A percentile compares a stretch with the other conserved stretches of the same genome.
Evolutionary conservation across 2,329 filamentous ascomycete genomes (phyloP).

Genomic region (Scopulariopsis brevicaulis): DNA sequence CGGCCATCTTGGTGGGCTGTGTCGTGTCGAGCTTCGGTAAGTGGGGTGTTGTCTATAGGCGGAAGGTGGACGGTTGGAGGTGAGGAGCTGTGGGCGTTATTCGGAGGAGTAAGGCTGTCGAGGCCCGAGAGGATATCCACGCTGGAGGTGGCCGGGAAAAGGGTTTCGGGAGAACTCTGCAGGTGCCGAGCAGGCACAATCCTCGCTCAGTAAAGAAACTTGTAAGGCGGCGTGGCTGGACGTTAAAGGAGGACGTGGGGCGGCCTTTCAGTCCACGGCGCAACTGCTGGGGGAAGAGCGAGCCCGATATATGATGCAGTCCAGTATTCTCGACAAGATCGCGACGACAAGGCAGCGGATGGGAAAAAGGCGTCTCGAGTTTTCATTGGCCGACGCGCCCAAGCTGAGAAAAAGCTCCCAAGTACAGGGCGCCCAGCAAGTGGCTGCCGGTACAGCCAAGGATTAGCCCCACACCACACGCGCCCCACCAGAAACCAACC

Average conservation of each 20-base stretch:
- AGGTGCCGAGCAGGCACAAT: neutral
- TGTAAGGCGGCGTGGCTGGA: neutral
- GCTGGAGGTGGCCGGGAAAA: neutral
- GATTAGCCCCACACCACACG: neutral
- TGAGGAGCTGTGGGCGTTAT: neutral
- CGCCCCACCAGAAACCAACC: neutral
- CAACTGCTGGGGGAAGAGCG: neutral
- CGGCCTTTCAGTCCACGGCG: neutral
- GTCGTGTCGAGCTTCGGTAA: neutral
- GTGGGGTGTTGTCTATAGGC: neutral
- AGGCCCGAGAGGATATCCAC: neutral
- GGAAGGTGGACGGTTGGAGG: neutral
- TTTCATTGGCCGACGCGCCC: neutral
- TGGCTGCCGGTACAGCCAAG: neutral
- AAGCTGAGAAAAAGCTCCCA: neutral
- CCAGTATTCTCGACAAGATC: neutral
- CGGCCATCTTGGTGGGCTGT: slow-evolving; percentile 42
- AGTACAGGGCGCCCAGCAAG: neutral
- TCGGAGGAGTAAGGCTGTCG: neutral
- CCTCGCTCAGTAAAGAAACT: neutral
- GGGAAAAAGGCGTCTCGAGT: neutral
- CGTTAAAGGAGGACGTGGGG: neutral
- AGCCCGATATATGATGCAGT: neutral
- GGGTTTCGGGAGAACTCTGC: too few species aligned
- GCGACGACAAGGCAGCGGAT: neutral